phyloP scores from a whole-genome alignment of 148 eudicot species.

The Pharnaceum exiguum region DNA sequence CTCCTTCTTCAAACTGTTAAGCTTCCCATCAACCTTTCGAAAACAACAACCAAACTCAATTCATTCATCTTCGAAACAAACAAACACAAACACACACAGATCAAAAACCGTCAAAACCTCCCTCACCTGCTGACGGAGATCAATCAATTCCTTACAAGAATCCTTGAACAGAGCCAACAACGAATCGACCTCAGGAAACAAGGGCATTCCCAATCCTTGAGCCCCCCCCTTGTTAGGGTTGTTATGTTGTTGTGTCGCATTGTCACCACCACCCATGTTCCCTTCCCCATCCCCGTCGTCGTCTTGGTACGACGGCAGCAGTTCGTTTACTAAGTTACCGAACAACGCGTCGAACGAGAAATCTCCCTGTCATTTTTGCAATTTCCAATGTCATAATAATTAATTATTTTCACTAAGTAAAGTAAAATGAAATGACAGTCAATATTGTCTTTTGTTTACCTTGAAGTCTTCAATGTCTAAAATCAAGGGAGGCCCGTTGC shows the following conservation, averaged over 20 bases:
- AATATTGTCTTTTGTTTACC: slow-evolving; percentile 34
- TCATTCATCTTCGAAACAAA: too few relatives aligned
- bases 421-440: not conserved
- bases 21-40: slow-evolving; percentile 93
- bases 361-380: too few relatives aligned
- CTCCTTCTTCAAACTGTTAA: slow-evolving; percentile 72
- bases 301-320: slow-evolving; percentile 75
- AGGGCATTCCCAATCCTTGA: slow-evolving; percentile 60
- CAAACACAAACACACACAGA: slow-evolving; percentile 10
- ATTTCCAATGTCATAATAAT: too few relatives aligned
- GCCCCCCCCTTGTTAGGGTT: too few relatives aligned
- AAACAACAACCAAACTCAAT: too few relatives aligned
- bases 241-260: slow-evolving; percentile 43
- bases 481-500: slow-evolving; percentile 53
- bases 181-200: slow-evolving; percentile 95
- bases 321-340: slow-evolving; percentile 82
- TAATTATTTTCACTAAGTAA: slow-evolving; percentile 17
- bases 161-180: slow-evolving; percentile 71
- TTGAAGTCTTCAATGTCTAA: slow-evolving; percentile 89
- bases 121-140: slow-evolving; percentile 73
- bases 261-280: slow-evolving; percentile 30
- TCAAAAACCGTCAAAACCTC: slow-evolving; percentile 4
- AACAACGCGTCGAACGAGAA: slow-evolving; percentile 97
- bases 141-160: slow-evolving; percentile 80
- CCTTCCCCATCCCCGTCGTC: slow-evolving; percentile 68